phyloP scores from a whole-genome alignment of 176 grass and related monocot genomes.

The Otatea glauca region DNA sequence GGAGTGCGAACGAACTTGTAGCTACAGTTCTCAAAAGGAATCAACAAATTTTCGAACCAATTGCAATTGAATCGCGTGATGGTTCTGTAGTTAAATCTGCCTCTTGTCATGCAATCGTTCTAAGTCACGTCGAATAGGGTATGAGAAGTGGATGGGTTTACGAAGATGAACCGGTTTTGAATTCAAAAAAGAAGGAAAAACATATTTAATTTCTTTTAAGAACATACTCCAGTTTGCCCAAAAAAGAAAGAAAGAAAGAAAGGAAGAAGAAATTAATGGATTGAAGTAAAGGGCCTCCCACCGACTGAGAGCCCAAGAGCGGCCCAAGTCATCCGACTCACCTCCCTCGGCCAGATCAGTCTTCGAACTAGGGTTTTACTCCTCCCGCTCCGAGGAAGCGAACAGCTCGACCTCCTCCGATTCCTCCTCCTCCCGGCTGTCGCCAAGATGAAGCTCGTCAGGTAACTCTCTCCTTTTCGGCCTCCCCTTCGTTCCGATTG shows the following conservation, averaged over 20 bases:
- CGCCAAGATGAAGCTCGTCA: slow-evolving; percentile 94
- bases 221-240: background rate
- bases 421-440: background rate
- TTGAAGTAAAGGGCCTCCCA: background rate
- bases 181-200: background rate
- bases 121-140: background rate
- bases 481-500: background rate
- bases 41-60: background rate
- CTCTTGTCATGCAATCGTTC: background rate
- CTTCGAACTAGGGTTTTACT: slow-evolving; percentile 63
- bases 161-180: background rate
- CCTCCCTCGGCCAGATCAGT: slow-evolving; percentile 36
- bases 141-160: background rate
- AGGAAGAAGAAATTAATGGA: background rate
- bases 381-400: slow-evolving; percentile 49
- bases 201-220: background rate
- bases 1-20: background rate
- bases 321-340: slow-evolving; percentile 32
- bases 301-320: background rate
- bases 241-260: too few relatives aligned
- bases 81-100: background rate
- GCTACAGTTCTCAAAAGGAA: background rate
- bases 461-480: slow-evolving; percentile 35
- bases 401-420: slow-evolving; percentile 32
- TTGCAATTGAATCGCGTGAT: background rate